Conservation (phyloP, 1,284 basidiomycete species). For the Neonothopanus nambi region DNA sequence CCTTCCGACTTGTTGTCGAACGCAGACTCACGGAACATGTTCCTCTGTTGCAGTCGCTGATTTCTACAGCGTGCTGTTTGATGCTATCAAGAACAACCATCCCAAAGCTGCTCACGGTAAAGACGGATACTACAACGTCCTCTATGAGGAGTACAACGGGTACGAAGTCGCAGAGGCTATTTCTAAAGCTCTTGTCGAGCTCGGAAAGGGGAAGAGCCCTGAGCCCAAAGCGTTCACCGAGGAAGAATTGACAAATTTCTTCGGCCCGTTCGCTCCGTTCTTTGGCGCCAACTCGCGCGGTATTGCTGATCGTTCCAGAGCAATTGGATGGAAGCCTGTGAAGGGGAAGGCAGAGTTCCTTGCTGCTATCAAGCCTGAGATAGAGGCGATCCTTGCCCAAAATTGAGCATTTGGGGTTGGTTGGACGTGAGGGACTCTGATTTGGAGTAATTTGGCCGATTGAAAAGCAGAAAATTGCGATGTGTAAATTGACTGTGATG, state of each 20-base stretch:
- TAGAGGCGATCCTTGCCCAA: too few species aligned
- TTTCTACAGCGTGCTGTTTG: too few species aligned
- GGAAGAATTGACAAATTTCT: too few species aligned
- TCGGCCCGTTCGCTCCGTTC: too few species aligned
- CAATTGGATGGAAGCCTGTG: slow-evolving; percentile 42
- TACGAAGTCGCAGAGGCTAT: slow-evolving; percentile 32
- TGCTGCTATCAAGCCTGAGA: too few species aligned
- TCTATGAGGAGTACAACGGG: slow-evolving; percentile 32
- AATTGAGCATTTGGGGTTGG: slow-evolving; percentile 32
- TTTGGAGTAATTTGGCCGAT: too few species aligned
- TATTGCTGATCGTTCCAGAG: slow-evolving; percentile 24
- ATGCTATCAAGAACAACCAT: slow-evolving; percentile 5
- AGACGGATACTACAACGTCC: slow-evolving; percentile 33
- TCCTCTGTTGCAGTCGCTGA: too few species aligned
- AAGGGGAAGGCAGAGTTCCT: slow-evolving; percentile 43
- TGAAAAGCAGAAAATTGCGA: too few species aligned
- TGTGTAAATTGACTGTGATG: too few species aligned
- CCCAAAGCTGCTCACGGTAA: slow-evolving; percentile 21
- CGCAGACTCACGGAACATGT: too few species aligned
- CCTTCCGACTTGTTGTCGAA: too few species aligned
- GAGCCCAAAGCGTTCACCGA: slow-evolving; percentile 42
- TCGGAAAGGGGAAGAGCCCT: slow-evolving; percentile 34
- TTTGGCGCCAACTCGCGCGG: too few species aligned
- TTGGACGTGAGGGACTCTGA: slow-evolving; percentile 2
- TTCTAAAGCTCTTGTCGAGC: slow-evolving; percentile 32